Evolutionary conservation across 2,329 filamentous ascomycete genomes (phyloP), one percentile per base, ranked within the genome.

Genomic region (Trichoderma sp.): DNA sequence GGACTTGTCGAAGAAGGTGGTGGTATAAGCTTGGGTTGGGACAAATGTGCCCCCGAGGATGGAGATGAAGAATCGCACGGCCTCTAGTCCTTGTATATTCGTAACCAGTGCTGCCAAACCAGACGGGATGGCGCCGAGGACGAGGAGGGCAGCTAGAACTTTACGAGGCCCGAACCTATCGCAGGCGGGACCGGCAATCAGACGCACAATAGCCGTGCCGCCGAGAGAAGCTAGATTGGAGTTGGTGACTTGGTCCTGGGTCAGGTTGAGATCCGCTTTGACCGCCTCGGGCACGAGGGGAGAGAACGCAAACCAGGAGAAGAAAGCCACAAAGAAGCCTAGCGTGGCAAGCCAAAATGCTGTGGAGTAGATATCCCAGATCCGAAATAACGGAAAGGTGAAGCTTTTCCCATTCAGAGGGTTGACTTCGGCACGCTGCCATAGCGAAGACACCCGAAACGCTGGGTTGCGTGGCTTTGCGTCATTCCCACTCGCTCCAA

Each of bases 1-100:
- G 72, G 93, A 95, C 80, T 93, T 95, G 79, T 97, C 93, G 75
- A 92, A 97, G 81, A 96, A 97, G 0, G 89, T 92, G 0, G 92
- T 97, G 10, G 90, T 91, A 92, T 93, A 97, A 7, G 96, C 93
- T 74, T 96, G 92, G 75, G 92, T 96, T 14, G 91, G 91, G 0
- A 94, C 91, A 71, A 94, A 94, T 1, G 87, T 85, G 2, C 88
- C 90, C 47, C 91, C 91, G 0, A 94, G 84, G 50, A 94, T 89
- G 67, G 90, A 90, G 68, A 93, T 86, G 77, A 93, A 93, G 81
- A 94, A 94, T 51, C 91, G 86, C 55, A 90, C 84, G 21, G 85
- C 78, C 70, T 92, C 88, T n/a, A 94, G 83, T 9, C 90, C 88
- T 15, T 68, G 71, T 39, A 72, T 74, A 61, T 83, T 88, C 55